These are phyloP conservation scores for Mycosphaerella arachidis DNA, from an alignment of 2,329 filamentous ascomycete genomes.

Conservation along the genomic window DNA sequence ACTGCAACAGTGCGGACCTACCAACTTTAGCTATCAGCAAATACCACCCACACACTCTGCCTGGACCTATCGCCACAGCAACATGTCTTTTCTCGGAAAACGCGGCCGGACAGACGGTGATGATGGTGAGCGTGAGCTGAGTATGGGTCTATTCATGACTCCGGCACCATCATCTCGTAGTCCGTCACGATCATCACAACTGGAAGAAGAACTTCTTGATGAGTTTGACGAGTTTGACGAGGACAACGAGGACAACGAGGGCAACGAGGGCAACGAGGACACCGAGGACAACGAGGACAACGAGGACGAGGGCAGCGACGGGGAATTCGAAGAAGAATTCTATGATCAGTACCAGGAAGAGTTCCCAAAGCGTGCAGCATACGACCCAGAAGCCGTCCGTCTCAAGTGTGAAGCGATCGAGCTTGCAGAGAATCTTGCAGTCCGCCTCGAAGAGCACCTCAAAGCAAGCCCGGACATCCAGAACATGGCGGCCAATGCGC, in stretches of 20 bases:
- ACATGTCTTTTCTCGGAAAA: background rate
- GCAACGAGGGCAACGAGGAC: background rate
- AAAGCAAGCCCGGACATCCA: background rate
- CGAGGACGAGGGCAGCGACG: too few relatives aligned
- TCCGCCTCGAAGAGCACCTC: background rate
- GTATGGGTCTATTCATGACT: background rate
- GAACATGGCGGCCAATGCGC: background rate
- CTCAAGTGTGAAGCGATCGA: background rate
- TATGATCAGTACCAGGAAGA: background rate
- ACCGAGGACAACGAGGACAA: background rate
- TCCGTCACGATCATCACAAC: background rate
- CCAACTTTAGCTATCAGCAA: too few relatives aligned
- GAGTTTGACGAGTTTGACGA: too few relatives aligned
- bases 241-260: too few relatives aligned
- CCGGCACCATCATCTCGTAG: background rate
- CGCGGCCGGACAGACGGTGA: background rate
- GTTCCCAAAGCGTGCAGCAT: background rate
- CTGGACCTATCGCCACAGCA: too few relatives aligned
- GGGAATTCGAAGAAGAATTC: background rate
- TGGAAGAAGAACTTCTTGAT: too few relatives aligned
- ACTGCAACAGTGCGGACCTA: background rate
- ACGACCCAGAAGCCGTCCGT: background rate
- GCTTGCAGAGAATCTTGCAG: background rate
- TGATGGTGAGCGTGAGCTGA: background rate
- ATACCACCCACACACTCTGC: too few relatives aligned